A percentile compares a stretch with the other conserved stretches of the same genome.
Conservation (phyloP, 305 asterid genomes). For the Fraxinus paxiana region DNA sequence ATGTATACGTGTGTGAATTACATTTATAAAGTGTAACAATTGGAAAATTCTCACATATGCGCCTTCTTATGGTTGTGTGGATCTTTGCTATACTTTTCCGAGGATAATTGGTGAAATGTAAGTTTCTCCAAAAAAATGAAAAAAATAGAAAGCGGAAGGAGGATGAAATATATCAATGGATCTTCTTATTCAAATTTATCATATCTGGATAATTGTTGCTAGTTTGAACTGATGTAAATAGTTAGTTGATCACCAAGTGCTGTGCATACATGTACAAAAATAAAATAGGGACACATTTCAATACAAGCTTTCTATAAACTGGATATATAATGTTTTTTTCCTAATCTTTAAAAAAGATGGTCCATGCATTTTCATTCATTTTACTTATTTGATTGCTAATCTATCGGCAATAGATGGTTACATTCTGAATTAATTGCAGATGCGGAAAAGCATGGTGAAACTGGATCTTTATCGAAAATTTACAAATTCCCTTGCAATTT, state of each 20-base stretch:
- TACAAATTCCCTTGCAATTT: constrained; percentile 68
- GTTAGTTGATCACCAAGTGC: background rate
- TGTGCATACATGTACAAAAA: too few relatives aligned
- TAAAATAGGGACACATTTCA: background rate
- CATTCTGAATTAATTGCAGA: constrained; percentile 39
- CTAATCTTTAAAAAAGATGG: background rate
- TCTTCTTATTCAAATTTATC: background rate
- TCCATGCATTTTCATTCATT: background rate
- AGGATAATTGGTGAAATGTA: background rate
- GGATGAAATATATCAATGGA: background rate
- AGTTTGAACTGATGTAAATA: background rate
- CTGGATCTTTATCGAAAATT: constrained; percentile 61
- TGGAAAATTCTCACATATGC: background rate
- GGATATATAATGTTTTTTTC: background rate
- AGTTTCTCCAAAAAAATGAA: background rate
- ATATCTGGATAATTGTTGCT: background rate
- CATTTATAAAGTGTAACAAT: background rate
- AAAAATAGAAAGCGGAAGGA: background rate
- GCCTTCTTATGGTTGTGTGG: background rate
- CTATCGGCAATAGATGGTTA: constrained; percentile 1
- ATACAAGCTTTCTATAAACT: background rate
- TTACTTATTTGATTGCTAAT: background rate
- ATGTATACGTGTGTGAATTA: background rate
- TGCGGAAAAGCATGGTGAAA: constrained; percentile 75
- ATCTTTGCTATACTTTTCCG: background rate